Percentiles rank a stretch among this genome's conserved stretches.
Evolutionary conservation across 805 yeast species (phyloP).

Genomic region (Kodamaea neixiangensis): DNA sequence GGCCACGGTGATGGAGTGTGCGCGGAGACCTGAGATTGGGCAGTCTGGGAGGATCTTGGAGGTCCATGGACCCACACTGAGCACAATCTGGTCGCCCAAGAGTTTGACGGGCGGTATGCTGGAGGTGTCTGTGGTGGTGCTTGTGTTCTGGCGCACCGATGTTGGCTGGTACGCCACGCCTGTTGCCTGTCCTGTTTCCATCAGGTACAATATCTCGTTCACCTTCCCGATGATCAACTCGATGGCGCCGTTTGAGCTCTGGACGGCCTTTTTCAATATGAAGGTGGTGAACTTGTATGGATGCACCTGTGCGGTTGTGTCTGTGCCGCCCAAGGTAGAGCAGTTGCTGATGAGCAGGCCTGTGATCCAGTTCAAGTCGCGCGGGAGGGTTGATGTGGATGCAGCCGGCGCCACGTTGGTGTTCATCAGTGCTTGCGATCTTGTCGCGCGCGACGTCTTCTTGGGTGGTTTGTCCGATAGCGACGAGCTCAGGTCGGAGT

Average conservation of each 20-base stretch:
- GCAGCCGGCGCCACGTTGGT: not conserved
- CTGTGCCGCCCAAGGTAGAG: constrained; percentile 79
- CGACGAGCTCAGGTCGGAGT: constrained; percentile 17
- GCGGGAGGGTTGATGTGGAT: constrained; percentile 43
- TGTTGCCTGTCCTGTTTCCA: constrained; percentile 63
- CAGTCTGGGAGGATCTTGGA: constrained; percentile 86
- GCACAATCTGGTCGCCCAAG: constrained; percentile 72
- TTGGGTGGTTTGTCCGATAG: constrained; percentile 33
- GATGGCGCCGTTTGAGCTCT: constrained; percentile 66
- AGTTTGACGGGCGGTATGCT: constrained; percentile 43
- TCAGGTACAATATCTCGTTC: constrained; percentile 60
- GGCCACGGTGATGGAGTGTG: constrained; percentile 89
- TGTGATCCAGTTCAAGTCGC: constrained; percentile 75
- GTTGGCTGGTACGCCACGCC: constrained; percentile 69
- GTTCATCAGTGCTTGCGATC: constrained; percentile 11
- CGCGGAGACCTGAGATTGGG: constrained; percentile 91
- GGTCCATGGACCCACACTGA: constrained; percentile 97
- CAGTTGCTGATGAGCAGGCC: constrained; percentile 65
- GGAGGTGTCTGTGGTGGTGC: constrained; percentile 22
- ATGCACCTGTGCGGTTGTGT: constrained; percentile 94
- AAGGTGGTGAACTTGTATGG: constrained; percentile 92
- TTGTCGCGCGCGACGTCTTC: constrained; percentile 39
- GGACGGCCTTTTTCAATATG: constrained; percentile 75
- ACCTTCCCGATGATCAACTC: constrained; percentile 86
- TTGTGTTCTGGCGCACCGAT: constrained; percentile 23